phyloP scores from a whole-genome alignment of 352 stramenopile genomes.

The Phytophthora melonis region DNA sequence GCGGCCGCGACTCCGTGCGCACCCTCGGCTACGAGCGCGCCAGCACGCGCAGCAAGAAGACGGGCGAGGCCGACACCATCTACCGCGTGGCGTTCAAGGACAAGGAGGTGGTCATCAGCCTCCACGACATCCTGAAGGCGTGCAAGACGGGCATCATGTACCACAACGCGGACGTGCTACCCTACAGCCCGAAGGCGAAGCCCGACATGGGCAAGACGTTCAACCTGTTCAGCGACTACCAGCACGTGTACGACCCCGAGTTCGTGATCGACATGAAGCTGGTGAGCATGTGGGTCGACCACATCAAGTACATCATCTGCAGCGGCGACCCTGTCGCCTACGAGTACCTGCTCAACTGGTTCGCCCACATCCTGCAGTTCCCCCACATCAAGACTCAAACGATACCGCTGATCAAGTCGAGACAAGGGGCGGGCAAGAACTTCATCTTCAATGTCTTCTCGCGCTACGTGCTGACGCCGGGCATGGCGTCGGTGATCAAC shows the following conservation, averaged over 20 bases:
- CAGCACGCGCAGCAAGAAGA: background rate
- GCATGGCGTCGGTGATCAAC: background rate
- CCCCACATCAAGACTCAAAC: background rate
- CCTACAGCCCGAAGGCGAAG: background rate
- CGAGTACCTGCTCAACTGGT: background rate
- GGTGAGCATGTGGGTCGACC: background rate
- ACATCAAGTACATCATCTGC: background rate
- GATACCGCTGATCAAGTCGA: constrained; percentile 2
- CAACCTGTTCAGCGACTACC: background rate
- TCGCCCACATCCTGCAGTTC: background rate
- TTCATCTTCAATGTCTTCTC: constrained; percentile 2
- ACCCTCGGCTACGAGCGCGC: background rate
- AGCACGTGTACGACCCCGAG: background rate
- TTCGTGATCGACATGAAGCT: background rate
- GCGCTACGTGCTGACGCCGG: background rate
- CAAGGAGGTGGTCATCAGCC: background rate
- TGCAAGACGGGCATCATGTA: background rate
- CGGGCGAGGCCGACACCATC: background rate
- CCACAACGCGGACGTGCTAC: background rate
- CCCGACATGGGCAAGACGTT: background rate
- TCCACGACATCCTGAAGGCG: background rate
- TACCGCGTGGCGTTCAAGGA: background rate
- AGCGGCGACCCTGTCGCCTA: background rate
- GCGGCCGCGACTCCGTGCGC: background rate
- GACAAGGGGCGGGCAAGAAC: background rate